Evolutionary conservation across 768 basidiomycete genomes (phyloP).

Genomic region (Boletus sp.): DNA sequence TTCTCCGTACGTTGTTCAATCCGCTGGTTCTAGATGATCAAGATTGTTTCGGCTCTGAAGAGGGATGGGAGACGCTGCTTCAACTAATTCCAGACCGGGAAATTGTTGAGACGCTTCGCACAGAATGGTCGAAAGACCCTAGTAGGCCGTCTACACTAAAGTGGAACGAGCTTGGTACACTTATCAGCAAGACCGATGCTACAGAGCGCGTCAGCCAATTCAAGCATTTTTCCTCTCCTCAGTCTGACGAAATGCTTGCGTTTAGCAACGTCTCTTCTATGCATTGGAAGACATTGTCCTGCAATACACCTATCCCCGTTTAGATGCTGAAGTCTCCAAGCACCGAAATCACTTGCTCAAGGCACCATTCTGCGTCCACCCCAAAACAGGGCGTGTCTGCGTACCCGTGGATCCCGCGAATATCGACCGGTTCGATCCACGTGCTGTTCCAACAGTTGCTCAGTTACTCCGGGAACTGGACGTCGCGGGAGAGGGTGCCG

Average conservation of each 20-base stretch:
- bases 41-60: constrained; percentile 68
- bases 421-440: constrained; percentile 83
- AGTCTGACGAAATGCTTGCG: not conserved
- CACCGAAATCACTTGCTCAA: constrained; percentile 97
- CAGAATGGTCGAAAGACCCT: constrained; percentile 56
- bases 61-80: constrained; percentile 73
- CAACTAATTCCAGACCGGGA: constrained; percentile 66
- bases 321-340: constrained; percentile 97
- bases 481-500: constrained; percentile 50
- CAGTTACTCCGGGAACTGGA: constrained; percentile 84
- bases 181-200: constrained; percentile 30
- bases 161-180: constrained; percentile 63
- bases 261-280: constrained; percentile 31
- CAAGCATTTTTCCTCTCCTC: not conserved
- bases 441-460: constrained; percentile 78
- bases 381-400: constrained; percentile 92
- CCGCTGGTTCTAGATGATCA: constrained; percentile 78
- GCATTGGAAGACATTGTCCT: constrained; percentile 86
- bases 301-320: constrained; percentile 92
- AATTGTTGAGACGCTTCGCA: constrained; percentile 45
- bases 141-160: constrained; percentile 59
- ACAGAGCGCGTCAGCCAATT: constrained; percentile 28
- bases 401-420: constrained; percentile 80
- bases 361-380: constrained; percentile 95
- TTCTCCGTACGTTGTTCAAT: constrained; percentile 55